Conservation (phyloP, 805 yeast genomes). For the Lipomyces spencermartinsiae region DNA sequence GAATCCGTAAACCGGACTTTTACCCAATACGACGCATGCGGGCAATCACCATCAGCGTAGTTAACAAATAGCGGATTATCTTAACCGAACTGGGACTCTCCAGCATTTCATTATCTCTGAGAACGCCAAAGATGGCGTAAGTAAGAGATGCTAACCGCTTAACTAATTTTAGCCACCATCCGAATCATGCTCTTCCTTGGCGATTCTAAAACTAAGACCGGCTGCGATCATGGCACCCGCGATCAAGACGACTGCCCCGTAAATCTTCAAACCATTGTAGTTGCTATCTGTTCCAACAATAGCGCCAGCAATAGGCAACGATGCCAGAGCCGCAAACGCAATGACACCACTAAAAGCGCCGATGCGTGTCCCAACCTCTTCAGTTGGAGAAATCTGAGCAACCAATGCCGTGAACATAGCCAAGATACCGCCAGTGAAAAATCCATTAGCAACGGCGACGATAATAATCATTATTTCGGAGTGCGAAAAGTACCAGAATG, state of each 20-base stretch:
- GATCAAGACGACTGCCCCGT: constrained; percentile 26
- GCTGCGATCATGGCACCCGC: constrained; percentile 24
- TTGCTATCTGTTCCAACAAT: constrained; percentile 20
- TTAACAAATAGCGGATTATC: too few relatives aligned
- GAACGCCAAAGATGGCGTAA: background rate
- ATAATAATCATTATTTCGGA: constrained; percentile 26
- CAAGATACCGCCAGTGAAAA: constrained; percentile 46
- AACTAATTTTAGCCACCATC: background rate
- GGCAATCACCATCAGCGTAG: background rate
- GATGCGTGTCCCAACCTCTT: constrained; percentile 53
- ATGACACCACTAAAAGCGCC: constrained; percentile 64
- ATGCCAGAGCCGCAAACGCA: constrained; percentile 53
- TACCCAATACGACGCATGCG: background rate
- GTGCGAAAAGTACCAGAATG: constrained; percentile 26
- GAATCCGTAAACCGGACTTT: background rate
- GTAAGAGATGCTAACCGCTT: background rate
- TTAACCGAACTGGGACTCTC: background rate
- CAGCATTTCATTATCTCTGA: background rate
- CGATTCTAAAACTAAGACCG: constrained; percentile 8
- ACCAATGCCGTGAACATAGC: constrained; percentile 46
- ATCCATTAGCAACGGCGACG: constrained; percentile 45
- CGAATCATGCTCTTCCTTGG: background rate
- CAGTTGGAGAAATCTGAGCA: constrained; percentile 41
- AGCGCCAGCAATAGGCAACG: constrained; percentile 46
- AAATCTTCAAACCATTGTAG: constrained; percentile 34